Conservation (phyloP, 768 basidiomycete species). For the Panellus pusillus region DNA sequence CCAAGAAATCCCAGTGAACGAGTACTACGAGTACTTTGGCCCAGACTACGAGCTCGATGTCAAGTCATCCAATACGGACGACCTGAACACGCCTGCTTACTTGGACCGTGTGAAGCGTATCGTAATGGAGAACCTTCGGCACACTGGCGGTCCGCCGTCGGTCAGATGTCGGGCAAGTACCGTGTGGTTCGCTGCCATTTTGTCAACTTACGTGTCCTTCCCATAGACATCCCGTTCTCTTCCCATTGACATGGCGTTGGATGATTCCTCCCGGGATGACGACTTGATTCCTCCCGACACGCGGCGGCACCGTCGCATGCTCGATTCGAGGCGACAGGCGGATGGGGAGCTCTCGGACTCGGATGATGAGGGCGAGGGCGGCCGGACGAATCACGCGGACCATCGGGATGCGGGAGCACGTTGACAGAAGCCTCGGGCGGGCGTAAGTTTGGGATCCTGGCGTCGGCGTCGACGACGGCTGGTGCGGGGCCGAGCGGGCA, state of each 20-base stretch:
- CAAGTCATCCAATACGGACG: constrained; percentile 90
- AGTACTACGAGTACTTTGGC: constrained; percentile 99
- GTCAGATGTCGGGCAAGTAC: constrained; percentile 83
- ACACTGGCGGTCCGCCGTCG: constrained; percentile 85
- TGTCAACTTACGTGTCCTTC: background rate
- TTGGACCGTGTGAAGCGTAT: constrained; percentile 90
- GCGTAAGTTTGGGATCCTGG: constrained; percentile 70
- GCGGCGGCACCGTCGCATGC: constrained; percentile 70
- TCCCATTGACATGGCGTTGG: constrained; percentile 82
- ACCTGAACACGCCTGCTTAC: constrained; percentile 91
- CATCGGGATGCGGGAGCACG: constrained; percentile 56
- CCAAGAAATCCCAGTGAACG: constrained; percentile 95
- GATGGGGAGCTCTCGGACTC: constrained; percentile 95
- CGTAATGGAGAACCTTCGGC: constrained; percentile 87
- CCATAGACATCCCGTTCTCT: constrained; percentile 77
- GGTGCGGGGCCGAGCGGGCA: constrained; percentile 78
- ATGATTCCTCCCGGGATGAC: constrained; percentile 80
- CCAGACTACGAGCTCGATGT: constrained; percentile 97
- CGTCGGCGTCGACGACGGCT: constrained; percentile 59
- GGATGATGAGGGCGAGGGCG: constrained; percentile 95
- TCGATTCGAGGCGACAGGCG: constrained; percentile 79
- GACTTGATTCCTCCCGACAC: constrained; percentile 77
- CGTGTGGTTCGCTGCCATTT: constrained; percentile 1
- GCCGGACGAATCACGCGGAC: constrained; percentile 65
- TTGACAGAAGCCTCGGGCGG: constrained; percentile 43